Conservation (phyloP, 345 rosid species). For the Ceriops decandra region DNA sequence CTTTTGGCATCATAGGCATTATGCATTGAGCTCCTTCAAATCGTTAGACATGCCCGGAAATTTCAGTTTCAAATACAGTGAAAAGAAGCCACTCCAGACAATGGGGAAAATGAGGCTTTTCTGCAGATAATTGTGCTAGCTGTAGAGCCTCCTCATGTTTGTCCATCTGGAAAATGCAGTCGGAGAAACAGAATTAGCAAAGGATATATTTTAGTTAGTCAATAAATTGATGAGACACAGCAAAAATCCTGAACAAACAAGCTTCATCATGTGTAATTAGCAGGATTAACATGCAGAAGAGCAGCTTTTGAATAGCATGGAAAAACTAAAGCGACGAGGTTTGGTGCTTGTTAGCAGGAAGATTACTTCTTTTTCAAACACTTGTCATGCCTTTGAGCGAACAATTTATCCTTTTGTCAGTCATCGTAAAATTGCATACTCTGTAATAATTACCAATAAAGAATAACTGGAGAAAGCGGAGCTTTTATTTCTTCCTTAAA, state of each 20-base stretch:
- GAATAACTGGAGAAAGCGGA: not conserved
- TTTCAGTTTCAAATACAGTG: constrained; percentile 94
- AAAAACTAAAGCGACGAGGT: not conserved
- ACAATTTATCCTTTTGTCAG: not conserved
- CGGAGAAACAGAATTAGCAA: constrained; percentile 17
- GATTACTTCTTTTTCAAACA: not conserved
- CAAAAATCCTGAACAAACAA: not conserved
- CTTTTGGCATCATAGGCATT: not conserved
- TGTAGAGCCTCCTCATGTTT: constrained; percentile 82
- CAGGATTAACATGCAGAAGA: not conserved
- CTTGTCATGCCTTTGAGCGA: not conserved
- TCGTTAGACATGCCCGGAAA: constrained; percentile 61
- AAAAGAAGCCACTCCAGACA: constrained; percentile 99
- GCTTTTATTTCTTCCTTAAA: not conserved
- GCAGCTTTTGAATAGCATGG: not conserved
- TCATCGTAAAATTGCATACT: not conserved
- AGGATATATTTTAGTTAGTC: not conserved
- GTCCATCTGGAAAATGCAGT: constrained; percentile 54
- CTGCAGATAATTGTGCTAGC: constrained; percentile 83
- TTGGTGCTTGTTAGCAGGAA: not conserved
- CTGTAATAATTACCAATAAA: not conserved
- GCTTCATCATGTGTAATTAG: not conserved
- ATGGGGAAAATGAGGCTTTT: constrained; percentile 93
- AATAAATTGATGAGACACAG: not conserved
- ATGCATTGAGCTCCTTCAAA: not conserved